phyloP scores from a whole-genome alignment of 2,329 filamentous ascomycete genomes.

The Myotisia sp. region DNA sequence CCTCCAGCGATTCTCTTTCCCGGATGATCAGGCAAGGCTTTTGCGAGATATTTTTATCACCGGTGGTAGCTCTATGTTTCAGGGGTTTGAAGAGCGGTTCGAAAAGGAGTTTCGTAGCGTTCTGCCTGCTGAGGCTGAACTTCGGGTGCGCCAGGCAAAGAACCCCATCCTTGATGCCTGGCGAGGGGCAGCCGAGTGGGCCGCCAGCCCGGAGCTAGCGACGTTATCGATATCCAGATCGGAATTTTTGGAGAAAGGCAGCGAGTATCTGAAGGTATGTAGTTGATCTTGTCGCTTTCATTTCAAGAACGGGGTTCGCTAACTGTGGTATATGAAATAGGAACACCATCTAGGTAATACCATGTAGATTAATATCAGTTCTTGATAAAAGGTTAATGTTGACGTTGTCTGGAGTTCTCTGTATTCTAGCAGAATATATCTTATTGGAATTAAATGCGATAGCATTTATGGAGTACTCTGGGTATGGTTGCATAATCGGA shows the following conservation, averaged over 20 bases:
- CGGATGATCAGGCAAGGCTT: conserved; percentile 50
- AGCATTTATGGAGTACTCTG: too few species aligned
- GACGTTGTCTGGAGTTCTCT: too few species aligned
- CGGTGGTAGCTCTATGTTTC: conserved; percentile 79
- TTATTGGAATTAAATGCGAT: too few species aligned
- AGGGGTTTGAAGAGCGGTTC: conserved; percentile 72
- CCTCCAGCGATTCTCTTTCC: conserved; percentile 55
- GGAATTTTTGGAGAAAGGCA: conserved; percentile 83
- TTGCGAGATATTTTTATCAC: conserved; percentile 83
- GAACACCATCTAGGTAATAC: conserved; percentile 4
- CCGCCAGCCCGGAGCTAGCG: conserved; percentile 43
- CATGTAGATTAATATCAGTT: too few species aligned
- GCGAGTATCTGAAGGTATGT: conserved; percentile 75
- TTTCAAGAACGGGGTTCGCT: not conserved
- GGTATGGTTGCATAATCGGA: too few species aligned
- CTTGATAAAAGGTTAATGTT: too few species aligned
- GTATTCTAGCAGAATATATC: too few species aligned
- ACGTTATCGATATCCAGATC: conserved; percentile 56
- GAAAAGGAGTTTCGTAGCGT: conserved; percentile 56
- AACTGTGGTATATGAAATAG: not conserved
- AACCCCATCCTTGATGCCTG: conserved; percentile 79
- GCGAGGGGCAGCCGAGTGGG: conserved; percentile 85
- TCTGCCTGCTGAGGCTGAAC: conserved; percentile 51
- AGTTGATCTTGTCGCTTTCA: not conserved
- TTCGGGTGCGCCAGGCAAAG: conserved; percentile 58